Evolutionary conservation across 78 protist genomes (phyloP).

Genomic region (Planoprotostelium fungivorum): DNA sequence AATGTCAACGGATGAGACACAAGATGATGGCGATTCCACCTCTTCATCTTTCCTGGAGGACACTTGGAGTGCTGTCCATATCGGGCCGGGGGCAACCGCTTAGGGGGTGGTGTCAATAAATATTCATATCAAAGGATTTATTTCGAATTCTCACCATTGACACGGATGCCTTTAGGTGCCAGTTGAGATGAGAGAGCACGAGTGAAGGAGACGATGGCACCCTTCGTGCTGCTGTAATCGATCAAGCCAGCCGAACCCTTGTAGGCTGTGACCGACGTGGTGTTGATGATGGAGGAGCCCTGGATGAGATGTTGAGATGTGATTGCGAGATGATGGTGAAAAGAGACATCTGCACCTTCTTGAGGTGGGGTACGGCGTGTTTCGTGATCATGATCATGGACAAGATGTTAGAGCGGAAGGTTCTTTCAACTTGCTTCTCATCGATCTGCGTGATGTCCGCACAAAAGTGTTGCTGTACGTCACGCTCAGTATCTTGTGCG

Average conservation of each 20-base stretch:
- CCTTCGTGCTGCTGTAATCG: background rate
- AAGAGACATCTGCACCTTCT: background rate
- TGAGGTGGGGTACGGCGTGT: background rate
- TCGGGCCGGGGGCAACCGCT: background rate
- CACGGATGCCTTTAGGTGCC: background rate
- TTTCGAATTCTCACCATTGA: background rate
- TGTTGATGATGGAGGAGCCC: constrained; percentile 2
- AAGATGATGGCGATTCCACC: background rate
- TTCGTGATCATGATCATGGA: background rate
- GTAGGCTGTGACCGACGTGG: background rate
- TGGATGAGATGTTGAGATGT: background rate
- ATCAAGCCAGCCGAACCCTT: background rate
- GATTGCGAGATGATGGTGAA: background rate
- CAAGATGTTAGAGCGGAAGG: background rate
- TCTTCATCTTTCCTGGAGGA: background rate
- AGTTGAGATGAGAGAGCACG: background rate
- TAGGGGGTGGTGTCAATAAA: background rate
- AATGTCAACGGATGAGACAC: background rate
- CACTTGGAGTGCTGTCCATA: background rate
- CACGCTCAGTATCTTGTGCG: background rate
- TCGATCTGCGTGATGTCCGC: background rate
- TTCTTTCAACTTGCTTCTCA: background rate
- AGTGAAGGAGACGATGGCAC: background rate
- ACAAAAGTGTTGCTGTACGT: background rate
- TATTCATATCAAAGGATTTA: no score